Base-by-base conservation (phyloP, 2,329 filamentous ascomycete species). In the Epichloe sp. region DNA sequence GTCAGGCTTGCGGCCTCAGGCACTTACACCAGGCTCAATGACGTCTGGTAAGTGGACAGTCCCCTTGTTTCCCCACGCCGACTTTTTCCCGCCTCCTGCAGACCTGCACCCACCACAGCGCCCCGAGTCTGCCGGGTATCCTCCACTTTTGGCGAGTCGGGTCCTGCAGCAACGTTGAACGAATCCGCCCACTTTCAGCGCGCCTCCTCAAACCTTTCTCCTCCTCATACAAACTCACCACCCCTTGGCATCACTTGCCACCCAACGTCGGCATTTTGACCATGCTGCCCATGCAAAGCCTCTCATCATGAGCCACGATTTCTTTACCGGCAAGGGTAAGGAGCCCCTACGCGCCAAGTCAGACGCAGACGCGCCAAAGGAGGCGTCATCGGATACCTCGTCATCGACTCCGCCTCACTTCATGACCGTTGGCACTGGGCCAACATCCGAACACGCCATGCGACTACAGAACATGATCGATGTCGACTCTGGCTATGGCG, bases 401-500 rank as follows among this genome's bases (percentile, higher is more conserved):
- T 52, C 64, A 17, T 55, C 63, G 51, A 58, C 62, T 52, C 62
- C 62, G 54, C 85, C 85, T 48, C 76, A 81, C 53, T 96, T 90
- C 68, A 87, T 95, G 83, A 94, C 88, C 5, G 87, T 96, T 48
- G 91, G 91, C 52, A 82, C 77, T 57, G 90, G 90, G 49, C 82
- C 83, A 50, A 82, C 85, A 21, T 90, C 90, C 19, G 82, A 88
- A 62, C 87, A 88, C 64, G 90, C 88, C 38, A 79, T 85, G 34
- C 83, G 83, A 51, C 74, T 97, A 40, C 87, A 93, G 67, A 81
- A 83, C 17, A 79, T 94, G 59, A 73, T 97, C 51, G 88, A 95
- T 55, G 74, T 81, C 52, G 93, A 98, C 65, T 97, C 91, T 17
- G 93, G 91, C 6, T 97, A 97, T 63, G 90, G 88, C 51, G 86